Evolutionary conservation across 2,329 filamentous ascomycete genomes (phyloP), one percentile per base, ranked within the genome.

Genomic region (Fusarium sp.): DNA sequence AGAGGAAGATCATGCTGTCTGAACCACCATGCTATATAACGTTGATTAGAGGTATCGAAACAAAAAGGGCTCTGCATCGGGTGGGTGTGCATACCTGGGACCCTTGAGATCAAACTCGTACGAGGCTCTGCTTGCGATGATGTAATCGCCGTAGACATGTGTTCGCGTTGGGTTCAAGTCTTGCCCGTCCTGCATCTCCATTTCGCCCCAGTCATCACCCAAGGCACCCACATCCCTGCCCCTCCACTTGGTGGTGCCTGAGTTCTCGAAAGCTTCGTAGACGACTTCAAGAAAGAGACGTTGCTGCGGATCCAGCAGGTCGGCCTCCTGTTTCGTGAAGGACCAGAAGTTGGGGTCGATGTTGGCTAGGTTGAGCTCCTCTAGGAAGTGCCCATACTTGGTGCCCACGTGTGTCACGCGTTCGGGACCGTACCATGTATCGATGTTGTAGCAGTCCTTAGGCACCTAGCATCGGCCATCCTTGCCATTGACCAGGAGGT

Each of bases 91-190:
- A 50, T 59, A 59, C 56, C 56, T 59, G 35, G 56, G 56, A 50
- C 44, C 56, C 56, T 59, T 59, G 44, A 59, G 56, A 50, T 59
- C 44, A 50, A 59, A 59, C 56, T 59, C 56, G 35, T 59, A 59
- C 56, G 56, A 59, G 44, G 44, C 56, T 59, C 56, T 59, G 44
- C 50, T 59, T 50, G 56, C 56, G 44, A 59, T 59, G 36, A 59
- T 59, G 35, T 59, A 59, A 50, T 59, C 56, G 35, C 56, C 56
- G 56, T 59, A 59, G 44, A 59, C 45, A 60, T 51, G 51, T 42
- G 57, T 60, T 60, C 57, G 57, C 57, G 57, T 60, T 60, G 57
- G 57, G 57, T 60, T 60, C 45, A 60, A 60, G 57, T 60, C 57
- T 51, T 60, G 57, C 35, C 57, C 57, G n/a, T 60, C 45, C 45